Conservation (phyloP, 2,329 filamentous ascomycete species). For the Fusarium mangiferae region DNA sequence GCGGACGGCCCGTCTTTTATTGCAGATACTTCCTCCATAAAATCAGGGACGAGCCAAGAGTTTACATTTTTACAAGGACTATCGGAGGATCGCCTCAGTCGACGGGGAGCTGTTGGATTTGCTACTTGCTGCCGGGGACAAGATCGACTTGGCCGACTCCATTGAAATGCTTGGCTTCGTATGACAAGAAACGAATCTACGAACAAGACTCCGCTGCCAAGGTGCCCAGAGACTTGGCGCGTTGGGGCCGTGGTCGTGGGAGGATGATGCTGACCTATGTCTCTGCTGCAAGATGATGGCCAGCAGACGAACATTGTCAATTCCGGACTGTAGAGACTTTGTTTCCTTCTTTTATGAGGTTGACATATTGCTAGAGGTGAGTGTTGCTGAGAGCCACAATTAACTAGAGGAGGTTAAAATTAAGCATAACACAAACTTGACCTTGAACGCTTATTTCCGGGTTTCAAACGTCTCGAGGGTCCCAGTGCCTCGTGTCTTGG, state of each 20-base stretch:
- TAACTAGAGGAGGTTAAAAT: not conserved
- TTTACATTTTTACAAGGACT: not conserved
- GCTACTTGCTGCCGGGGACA: conserved; percentile 11
- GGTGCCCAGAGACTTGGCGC: conserved; percentile 35
- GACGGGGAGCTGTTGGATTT: not conserved
- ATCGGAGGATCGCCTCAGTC: not conserved
- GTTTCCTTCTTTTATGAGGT: not conserved
- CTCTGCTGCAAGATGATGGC: conserved; percentile 7
- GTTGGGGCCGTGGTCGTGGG: not conserved
- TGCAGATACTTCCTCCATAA: not conserved
- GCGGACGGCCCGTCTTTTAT: conserved; percentile 31
- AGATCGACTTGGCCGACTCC: conserved; percentile 34
- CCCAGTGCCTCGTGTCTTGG: conserved; percentile 12
- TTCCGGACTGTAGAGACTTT: not conserved
- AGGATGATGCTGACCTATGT: conserved; percentile 16
- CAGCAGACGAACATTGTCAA: not conserved
- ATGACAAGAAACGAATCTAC: conserved; percentile 13
- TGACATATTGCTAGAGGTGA: not conserved
- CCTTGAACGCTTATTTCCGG: conserved; percentile 18
- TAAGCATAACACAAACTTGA: conserved; percentile 30
- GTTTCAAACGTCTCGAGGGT: conserved; percentile 4
- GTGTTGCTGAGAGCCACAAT: not conserved
- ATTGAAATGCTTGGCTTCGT: conserved; percentile 19
- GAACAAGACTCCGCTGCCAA: conserved; percentile 36
- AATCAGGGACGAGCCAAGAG: conserved; percentile 16